Conservation (phyloP, 2,329 filamentous ascomycete species). For the Colletotrichum aenigma region DNA sequence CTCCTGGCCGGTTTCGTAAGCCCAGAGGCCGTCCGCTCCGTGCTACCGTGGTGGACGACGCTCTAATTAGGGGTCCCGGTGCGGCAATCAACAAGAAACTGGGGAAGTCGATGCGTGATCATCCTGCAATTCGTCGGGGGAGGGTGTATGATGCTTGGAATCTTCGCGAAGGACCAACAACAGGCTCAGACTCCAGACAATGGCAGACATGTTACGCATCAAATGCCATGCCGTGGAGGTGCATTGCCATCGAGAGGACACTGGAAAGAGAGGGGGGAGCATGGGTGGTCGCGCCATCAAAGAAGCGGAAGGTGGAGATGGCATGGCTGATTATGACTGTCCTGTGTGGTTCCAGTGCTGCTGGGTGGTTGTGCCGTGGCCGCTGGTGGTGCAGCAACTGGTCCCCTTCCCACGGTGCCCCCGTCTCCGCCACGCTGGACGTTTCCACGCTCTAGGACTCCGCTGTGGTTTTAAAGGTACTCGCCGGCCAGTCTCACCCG, state of each 20-base stretch:
- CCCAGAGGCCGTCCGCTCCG: neutral
- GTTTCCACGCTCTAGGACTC: neutral
- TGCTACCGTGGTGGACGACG: neutral
- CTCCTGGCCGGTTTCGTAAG: conserved; percentile 11
- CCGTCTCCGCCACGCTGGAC: conserved; percentile 14
- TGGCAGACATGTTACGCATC: neutral
- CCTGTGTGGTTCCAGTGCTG: neutral
- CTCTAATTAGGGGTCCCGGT: neutral
- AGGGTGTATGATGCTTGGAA: neutral
- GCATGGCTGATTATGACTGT: conserved; percentile 8
- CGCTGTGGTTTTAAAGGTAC: conserved; percentile 6
- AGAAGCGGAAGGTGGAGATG: neutral
- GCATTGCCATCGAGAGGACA: neutral
- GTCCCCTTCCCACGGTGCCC: neutral
- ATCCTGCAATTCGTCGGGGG: neutral
- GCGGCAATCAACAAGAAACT: neutral
- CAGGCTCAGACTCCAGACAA: neutral
- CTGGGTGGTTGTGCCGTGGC: neutral
- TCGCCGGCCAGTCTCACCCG: neutral
- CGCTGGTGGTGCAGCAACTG: neutral
- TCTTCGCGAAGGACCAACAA: neutral
- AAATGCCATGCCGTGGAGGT: conserved; percentile 2
- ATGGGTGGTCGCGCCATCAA: neutral
- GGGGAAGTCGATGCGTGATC: neutral
- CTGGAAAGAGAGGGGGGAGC: neutral